These are phyloP conservation scores for Ustanciosporium gigantosporum DNA, from an alignment of 1,284 basidiomycete species.

Conservation along the genomic window DNA sequence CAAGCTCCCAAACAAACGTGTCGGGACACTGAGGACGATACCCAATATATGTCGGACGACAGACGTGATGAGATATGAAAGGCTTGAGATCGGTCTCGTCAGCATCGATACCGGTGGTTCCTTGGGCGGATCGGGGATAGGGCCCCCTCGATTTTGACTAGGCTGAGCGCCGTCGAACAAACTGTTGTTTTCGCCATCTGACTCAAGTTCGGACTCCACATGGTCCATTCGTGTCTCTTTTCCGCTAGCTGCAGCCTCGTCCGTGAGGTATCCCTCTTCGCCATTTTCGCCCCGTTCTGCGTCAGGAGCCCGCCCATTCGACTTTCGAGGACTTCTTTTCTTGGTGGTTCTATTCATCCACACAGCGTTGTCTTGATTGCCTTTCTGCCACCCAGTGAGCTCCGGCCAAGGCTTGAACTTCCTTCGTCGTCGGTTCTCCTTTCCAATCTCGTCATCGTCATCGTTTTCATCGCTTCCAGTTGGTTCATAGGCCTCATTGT, in stretches of 20 bases:
- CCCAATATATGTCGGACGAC: neutral
- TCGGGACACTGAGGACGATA: neutral
- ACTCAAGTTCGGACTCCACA: constrained; percentile 5
- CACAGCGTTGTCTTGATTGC: constrained; percentile 8
- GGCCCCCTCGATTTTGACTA: too few relatives aligned
- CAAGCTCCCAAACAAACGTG: too few relatives aligned
- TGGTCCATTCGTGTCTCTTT: constrained; percentile 34
- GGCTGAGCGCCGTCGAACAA: constrained; percentile 2
- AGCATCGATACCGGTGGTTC: neutral
- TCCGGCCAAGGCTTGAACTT: constrained; percentile 10
- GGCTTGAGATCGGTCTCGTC: neutral
- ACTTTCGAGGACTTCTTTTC: constrained; percentile 5
- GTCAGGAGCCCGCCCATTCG: constrained; percentile 4
- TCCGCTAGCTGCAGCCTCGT: constrained; percentile 15
- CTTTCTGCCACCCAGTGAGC: neutral
- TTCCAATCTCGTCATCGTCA: constrained; percentile 18
- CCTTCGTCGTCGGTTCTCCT: constrained; percentile 4
- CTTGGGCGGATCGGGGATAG: neutral
- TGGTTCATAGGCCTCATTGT: constrained; percentile 16
- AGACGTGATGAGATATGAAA: neutral
- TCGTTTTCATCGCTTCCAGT: constrained; percentile 17
- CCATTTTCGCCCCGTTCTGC: neutral
- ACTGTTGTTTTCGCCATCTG: neutral
- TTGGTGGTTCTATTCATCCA: constrained; percentile 17
- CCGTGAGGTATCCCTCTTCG: constrained; percentile 4